These are phyloP conservation scores for Tylopilus cervinicoccineus DNA, from an alignment of 768 basidiomycete genomes.

Conservation along the genomic window DNA sequence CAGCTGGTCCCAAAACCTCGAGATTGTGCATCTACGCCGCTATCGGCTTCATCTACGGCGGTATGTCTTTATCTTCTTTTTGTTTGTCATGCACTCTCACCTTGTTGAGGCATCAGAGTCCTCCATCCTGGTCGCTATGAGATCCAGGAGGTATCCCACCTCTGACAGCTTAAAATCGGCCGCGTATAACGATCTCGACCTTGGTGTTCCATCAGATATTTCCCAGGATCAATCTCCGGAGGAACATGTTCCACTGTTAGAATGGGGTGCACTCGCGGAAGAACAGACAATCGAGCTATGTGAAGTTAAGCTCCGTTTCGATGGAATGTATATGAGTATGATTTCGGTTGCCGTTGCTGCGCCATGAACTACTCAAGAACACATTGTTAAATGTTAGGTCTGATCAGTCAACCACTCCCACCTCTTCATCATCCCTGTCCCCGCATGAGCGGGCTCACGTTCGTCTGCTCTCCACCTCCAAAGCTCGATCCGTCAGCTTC, in stretches of 20 bases:
- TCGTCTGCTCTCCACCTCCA: slow-evolving; percentile 39
- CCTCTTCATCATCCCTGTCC: slow-evolving; percentile 38
- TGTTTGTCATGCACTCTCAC: not conserved
- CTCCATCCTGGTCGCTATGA: slow-evolving; percentile 59
- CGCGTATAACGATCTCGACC: slow-evolving; percentile 40
- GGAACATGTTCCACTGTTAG: slow-evolving; percentile 23
- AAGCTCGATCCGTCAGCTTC: slow-evolving; percentile 24
- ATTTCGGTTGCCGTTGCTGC: not conserved
- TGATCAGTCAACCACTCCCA: slow-evolving; percentile 42
- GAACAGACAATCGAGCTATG: slow-evolving; percentile 58
- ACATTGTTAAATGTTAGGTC: slow-evolving; percentile 27
- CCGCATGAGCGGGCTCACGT: slow-evolving; percentile 42
- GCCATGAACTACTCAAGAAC: slow-evolving; percentile 2
- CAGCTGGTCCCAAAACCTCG: slow-evolving; percentile 35
- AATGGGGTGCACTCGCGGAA: slow-evolving; percentile 58
- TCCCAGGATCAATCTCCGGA: slow-evolving; percentile 14
- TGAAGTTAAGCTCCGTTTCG: slow-evolving; percentile 51
- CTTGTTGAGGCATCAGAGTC: slow-evolving; percentile 37
- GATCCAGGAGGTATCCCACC: slow-evolving; percentile 48
- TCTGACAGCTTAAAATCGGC: slow-evolving; percentile 25
- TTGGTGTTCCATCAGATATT: slow-evolving; percentile 30
- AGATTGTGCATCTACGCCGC: slow-evolving; percentile 54
- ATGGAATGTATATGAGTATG: slow-evolving; percentile 44
- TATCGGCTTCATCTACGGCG: slow-evolving; percentile 57
- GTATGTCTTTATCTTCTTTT: slow-evolving; percentile 27